These are phyloP conservation scores for Boletus semigastroideus DNA, from an alignment of 1,284 basidiomycete species.

Conservation along the genomic window DNA sequence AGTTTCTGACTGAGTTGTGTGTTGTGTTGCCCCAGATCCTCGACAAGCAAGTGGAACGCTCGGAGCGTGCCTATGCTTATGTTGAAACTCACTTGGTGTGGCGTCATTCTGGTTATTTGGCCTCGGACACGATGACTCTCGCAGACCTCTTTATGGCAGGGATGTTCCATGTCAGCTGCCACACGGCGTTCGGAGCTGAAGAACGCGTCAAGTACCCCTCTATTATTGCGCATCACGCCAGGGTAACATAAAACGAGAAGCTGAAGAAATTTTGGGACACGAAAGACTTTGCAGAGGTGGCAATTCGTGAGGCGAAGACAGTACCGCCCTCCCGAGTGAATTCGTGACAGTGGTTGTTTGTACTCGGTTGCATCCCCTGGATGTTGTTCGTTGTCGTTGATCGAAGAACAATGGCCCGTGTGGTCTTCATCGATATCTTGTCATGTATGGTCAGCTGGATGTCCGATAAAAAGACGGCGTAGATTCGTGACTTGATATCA, in stretches of 20 bases:
- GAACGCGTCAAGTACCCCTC: constrained; percentile 43
- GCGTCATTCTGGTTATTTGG: constrained; percentile 41
- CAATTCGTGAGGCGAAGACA: neutral
- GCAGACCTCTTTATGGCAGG: constrained; percentile 54
- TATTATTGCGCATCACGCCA: constrained; percentile 47
- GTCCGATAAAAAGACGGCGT: too few relatives aligned
- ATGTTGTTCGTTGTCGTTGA: neutral
- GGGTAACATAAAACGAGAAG: constrained; percentile 47
- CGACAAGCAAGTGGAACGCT: constrained; percentile 9
- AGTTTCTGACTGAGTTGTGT: neutral
- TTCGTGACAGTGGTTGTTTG: neutral
- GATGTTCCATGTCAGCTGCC: constrained; percentile 25
- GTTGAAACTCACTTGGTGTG: constrained; percentile 53
- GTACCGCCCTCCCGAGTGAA: neutral
- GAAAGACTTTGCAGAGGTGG: constrained; percentile 1
- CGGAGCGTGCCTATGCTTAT: constrained; percentile 29
- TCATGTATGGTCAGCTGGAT: too few relatives aligned
- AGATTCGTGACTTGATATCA: too few relatives aligned
- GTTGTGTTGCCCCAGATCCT: neutral
- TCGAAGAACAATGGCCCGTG: too few relatives aligned
- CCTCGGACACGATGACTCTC: constrained; percentile 56
- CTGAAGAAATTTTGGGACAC: constrained; percentile 28
- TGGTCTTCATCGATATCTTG: too few relatives aligned
- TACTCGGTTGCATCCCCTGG: neutral
- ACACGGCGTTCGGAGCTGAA: constrained; percentile 35